Conservation (phyloP, 805 yeast genomes). For the Wickerhamiella spandovensis region DNA sequence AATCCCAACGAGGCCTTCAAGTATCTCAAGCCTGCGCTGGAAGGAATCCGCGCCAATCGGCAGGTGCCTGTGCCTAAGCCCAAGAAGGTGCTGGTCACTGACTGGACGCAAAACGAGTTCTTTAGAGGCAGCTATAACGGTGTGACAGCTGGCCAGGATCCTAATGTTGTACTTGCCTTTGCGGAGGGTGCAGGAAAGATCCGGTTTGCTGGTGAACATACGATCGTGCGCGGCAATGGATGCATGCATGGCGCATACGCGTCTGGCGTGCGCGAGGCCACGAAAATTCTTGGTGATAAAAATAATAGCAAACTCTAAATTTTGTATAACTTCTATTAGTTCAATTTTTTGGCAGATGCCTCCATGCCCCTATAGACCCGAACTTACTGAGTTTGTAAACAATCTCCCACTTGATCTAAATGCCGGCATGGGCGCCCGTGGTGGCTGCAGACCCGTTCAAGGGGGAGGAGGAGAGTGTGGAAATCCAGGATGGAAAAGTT, state of each 20-base stretch:
- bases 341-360: too few relatives aligned
- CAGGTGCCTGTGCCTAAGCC: slow-evolving; percentile 27
- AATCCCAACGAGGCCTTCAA: slow-evolving; percentile 43
- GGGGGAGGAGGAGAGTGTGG: slow-evolving; percentile 3
- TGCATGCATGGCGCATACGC: slow-evolving; percentile 83
- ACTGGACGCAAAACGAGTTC: slow-evolving; percentile 61
- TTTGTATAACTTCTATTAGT: too few relatives aligned
- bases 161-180: slow-evolving; percentile 45
- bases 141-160: slow-evolving; percentile 54
- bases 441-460: background rate
- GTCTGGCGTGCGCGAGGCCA: slow-evolving; percentile 51
- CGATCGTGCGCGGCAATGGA: slow-evolving; percentile 71
- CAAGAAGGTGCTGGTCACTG: slow-evolving; percentile 31
- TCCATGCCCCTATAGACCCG: too few relatives aligned
- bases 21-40: slow-evolving; percentile 39
- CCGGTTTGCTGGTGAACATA: slow-evolving; percentile 83
- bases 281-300: slow-evolving; percentile 19
- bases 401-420: background rate
- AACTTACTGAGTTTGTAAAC: background rate
- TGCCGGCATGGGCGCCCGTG: slow-evolving; percentile 9
- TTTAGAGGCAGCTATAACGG: slow-evolving; percentile 68
- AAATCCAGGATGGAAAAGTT: background rate
- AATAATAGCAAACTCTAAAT: background rate
- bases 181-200: slow-evolving; percentile 42
- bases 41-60: slow-evolving; percentile 19